These are phyloP conservation scores for Luzula sylvatica DNA, from an alignment of 176 grass and related monocot species.

Conservation along the genomic window DNA sequence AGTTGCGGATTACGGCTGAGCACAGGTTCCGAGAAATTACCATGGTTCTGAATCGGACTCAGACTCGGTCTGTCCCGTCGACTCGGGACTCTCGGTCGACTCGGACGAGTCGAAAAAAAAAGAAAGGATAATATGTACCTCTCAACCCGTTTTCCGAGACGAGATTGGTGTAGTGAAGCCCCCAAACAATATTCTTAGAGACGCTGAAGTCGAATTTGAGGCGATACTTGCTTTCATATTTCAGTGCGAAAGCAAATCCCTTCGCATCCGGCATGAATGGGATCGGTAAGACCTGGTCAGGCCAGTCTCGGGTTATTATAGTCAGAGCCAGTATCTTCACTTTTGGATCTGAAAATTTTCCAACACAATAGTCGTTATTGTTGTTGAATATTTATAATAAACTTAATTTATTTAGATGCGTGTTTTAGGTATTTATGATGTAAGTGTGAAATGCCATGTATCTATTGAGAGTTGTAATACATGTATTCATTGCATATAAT, in stretches of 20 bases:
- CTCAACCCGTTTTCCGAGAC: conserved; percentile 74
- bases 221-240: conserved; percentile 74
- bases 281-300: conserved; percentile 50
- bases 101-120: too few relatives aligned
- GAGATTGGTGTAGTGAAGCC: conserved; percentile 77
- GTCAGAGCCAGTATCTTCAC: conserved; percentile 70
- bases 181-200: conserved; percentile 81
- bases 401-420: too few relatives aligned
- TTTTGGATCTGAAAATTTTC: conserved; percentile 40
- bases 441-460: too few relatives aligned
- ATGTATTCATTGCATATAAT: too few relatives aligned
- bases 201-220: conserved; percentile 71
- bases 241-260: conserved; percentile 61
- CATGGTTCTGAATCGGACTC: too few relatives aligned
- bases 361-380: background rate
- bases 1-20: too few relatives aligned
- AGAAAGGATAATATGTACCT: conserved; percentile 29
- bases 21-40: too few relatives aligned
- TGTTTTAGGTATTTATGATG: too few relatives aligned
- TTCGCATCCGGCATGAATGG: conserved; percentile 64
- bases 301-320: conserved; percentile 43
- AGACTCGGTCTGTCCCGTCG: too few relatives aligned
- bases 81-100: too few relatives aligned
- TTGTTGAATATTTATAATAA: too few relatives aligned
- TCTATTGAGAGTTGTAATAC: too few relatives aligned